phyloP scores from a whole-genome alignment of 2,329 filamentous ascomycete genomes.

The Colletotrichum graminicola region DNA sequence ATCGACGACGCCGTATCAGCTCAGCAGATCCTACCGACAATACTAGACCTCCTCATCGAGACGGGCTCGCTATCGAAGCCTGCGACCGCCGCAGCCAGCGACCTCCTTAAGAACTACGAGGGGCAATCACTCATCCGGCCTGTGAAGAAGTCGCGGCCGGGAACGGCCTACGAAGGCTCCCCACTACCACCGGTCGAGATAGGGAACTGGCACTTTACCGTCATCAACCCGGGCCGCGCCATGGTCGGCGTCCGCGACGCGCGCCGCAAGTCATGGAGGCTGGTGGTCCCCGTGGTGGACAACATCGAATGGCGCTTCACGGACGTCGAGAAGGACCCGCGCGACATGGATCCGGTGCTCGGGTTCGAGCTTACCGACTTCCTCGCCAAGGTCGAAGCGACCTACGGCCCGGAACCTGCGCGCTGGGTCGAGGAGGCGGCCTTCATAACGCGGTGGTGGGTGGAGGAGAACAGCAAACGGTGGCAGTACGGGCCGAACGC shows the following conservation, averaged over 20 bases:
- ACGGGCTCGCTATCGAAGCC: constrained; percentile 53
- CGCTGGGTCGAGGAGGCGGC: constrained; percentile 44
- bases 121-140: constrained; percentile 5
- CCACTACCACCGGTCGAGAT: constrained; percentile 47
- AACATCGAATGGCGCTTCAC: constrained; percentile 43
- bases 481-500: constrained; percentile 31
- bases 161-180: not conserved
- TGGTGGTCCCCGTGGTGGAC: constrained; percentile 44
- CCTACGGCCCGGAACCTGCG: constrained; percentile 39
- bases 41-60: constrained; percentile 58
- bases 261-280: constrained; percentile 39
- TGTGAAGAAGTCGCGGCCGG: not conserved
- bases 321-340: constrained; percentile 40
- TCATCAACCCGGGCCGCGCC: constrained; percentile 57
- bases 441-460: constrained; percentile 44
- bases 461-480: constrained; percentile 37
- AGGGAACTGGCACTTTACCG: constrained; percentile 63
- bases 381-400: constrained; percentile 20
- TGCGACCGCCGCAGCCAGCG: constrained; percentile 50
- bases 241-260: constrained; percentile 43
- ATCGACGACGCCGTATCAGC: constrained; percentile 55
- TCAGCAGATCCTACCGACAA: constrained; percentile 58
- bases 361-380: constrained; percentile 39
- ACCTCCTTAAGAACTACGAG: constrained; percentile 49
- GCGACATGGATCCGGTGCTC: constrained; percentile 32